Evolutionary conservation across 208 protist species (phyloP).

Genomic region (Balamuthia mandrillaris): DNA sequence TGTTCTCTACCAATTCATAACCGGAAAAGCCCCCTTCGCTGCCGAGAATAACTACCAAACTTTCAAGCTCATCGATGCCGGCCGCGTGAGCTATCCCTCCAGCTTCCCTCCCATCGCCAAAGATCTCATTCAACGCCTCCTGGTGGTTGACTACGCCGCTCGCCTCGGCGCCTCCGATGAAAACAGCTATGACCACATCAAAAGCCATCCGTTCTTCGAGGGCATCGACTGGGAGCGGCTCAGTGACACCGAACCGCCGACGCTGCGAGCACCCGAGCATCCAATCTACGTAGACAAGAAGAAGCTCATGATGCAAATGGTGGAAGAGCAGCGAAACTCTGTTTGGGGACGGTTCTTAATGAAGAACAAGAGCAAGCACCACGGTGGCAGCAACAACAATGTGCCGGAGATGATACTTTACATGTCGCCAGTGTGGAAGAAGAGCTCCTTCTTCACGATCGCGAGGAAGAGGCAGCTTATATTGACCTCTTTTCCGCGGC

Average conservation of each 20-base stretch:
- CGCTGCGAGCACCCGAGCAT: neutral
- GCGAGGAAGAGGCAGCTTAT: constrained; percentile 56
- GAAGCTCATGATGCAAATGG: neutral
- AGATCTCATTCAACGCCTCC: constrained; percentile 51
- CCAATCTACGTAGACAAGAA: neutral
- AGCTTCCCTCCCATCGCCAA: neutral
- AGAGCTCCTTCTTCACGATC: neutral
- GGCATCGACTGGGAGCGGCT: constrained; percentile 68
- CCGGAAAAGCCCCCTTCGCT: constrained; percentile 52
- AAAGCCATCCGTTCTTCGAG: constrained; percentile 71
- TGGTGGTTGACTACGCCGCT: constrained; percentile 35
- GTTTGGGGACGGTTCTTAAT: constrained; percentile 25
- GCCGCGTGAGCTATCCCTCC: neutral
- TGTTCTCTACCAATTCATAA: constrained; percentile 61
- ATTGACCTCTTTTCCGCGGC: constrained; percentile 53
- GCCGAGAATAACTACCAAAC: constrained; percentile 56
- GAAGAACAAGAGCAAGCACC: neutral
- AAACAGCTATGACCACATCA: constrained; percentile 51
- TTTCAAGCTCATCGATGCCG: constrained; percentile 29
- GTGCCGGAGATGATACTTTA: neutral
- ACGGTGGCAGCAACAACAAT: neutral
- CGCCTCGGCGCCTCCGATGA: too few relatives aligned
- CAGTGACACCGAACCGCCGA: neutral
- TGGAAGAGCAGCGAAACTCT: neutral
- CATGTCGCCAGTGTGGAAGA: constrained; percentile 45